Evolutionary conservation across 768 basidiomycete species (phyloP), one percentile per base, ranked within the genome.

Genomic region (Termitomyces sp.): DNA sequence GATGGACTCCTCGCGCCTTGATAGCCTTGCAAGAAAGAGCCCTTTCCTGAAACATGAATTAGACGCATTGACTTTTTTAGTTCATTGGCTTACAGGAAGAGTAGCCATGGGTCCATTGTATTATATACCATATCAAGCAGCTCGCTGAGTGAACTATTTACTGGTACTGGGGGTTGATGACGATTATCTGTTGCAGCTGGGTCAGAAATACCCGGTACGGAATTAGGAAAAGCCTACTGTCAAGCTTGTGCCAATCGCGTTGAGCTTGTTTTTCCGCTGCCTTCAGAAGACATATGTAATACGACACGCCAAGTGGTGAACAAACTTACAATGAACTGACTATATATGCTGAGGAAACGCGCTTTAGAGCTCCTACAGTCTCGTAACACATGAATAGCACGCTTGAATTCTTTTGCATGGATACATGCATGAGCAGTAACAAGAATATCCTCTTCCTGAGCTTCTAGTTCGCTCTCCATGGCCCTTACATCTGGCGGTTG

Each of bases 1-100:
- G 12, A 96, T 89, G 1, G 96, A 93, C 66, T 93, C 89, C 58
- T 91, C 86, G 26, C 93, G 81, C 58, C 89, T 79, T 47, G 84
- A 83, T 49, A 95, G 73, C 12, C 91, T 85, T 45, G 84, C 85
- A 53, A 96, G 81, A 60, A 97, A 85, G 4, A 98, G 71, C 0
- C 88, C 90, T 68, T 92, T 90, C 60, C 94, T 97, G 67, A 46
- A 51, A 44, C 19, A 33, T 41, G 10, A 26, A 52, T 57, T 51
- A 63, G 50, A 53, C 31, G 54, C 15, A 43, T 43, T 40, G 23
- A 47, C 33, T 11, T 5, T 26, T 35, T 44, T n/a, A 41, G 31
- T 19, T 49, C 6, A 30, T 57, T 2, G 35, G 70, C 86, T 58
- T 55, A 94, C 94, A 97, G 69, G 67, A 92, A 95, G 7, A 94